Evolutionary conservation across 768 basidiomycete species (phyloP).

Genomic region (Tulasnella sp.): DNA sequence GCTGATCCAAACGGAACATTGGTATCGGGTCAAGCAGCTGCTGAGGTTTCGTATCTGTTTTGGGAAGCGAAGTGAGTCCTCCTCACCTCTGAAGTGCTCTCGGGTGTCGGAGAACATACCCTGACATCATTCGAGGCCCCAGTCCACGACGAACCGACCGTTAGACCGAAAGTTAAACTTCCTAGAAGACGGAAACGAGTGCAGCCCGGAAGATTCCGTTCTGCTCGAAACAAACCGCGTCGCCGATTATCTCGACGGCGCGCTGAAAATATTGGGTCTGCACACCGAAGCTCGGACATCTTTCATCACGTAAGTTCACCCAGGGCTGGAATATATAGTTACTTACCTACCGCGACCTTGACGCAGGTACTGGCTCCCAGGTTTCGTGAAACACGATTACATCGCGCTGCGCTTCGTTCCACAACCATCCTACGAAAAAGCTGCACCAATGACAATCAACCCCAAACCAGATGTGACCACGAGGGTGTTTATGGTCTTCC

Average conservation of each 20-base stretch:
- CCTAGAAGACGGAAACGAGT: neutral
- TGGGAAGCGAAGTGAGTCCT: neutral
- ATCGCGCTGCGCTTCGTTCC: neutral
- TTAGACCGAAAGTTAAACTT: neutral
- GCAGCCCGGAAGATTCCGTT: neutral
- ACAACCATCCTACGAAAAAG: neutral
- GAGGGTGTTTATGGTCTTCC: neutral
- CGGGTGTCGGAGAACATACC: neutral
- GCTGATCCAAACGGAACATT: neutral
- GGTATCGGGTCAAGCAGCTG: neutral
- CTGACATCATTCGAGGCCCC: neutral
- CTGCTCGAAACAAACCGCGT: neutral
- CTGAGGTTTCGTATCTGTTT: neutral
- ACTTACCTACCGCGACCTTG: neutral
- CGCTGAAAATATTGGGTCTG: neutral
- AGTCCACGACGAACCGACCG: neutral
- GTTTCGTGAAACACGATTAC: neutral
- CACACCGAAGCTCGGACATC: neutral
- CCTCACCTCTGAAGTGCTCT: neutral
- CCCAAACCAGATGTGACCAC: neutral
- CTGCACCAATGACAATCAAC: neutral
- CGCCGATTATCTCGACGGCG: neutral
- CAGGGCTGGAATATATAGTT: neutral
- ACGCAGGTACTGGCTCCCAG: neutral
- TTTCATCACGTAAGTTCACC: neutral